These are phyloP conservation scores for Phytophthora idaei DNA, from an alignment of 352 stramenopile species.

Conservation along the genomic window DNA sequence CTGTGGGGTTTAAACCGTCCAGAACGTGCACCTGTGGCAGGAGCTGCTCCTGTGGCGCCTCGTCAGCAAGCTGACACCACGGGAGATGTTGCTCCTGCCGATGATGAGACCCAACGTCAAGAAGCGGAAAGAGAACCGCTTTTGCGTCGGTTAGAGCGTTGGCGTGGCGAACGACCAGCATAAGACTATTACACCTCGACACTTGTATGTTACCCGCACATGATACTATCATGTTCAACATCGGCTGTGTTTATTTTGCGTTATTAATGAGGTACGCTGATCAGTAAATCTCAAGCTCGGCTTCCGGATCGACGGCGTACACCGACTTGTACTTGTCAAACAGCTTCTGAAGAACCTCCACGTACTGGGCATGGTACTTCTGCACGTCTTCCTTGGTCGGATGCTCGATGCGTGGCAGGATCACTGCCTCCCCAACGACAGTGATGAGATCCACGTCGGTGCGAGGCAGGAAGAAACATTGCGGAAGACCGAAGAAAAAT, in stretches of 20 bases:
- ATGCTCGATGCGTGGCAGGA: constrained; percentile 86
- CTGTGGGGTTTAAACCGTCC: constrained; percentile 27
- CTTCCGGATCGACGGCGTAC: constrained; percentile 73
- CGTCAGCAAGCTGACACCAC: constrained; percentile 11
- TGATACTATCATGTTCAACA: constrained; percentile 3
- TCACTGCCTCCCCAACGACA: constrained; percentile 86
- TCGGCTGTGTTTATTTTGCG: neutral
- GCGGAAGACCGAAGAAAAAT: constrained; percentile 70
- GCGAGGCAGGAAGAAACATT: constrained; percentile 86
- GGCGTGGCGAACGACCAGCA: constrained; percentile 5
- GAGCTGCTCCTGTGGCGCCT: neutral
- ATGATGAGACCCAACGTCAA: constrained; percentile 3
- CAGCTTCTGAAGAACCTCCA: constrained; percentile 74
- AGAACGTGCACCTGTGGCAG: neutral
- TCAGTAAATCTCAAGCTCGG: constrained; percentile 55
- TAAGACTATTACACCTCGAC: constrained; percentile 8
- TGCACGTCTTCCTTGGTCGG: constrained; percentile 89
- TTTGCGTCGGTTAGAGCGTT: constrained; percentile 19
- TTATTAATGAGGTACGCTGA: neutral
- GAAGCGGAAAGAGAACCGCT: constrained; percentile 29
- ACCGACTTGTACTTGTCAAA: constrained; percentile 89
- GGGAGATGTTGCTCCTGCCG: neutral
- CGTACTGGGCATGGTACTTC: constrained; percentile 91
- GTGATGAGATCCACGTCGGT: constrained; percentile 81
- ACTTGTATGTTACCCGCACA: no score